Percentiles rank a stretch among this genome's conserved stretches.
Conservation (phyloP, 805 yeast species). For the Tetrapisispora phaffii region DNA sequence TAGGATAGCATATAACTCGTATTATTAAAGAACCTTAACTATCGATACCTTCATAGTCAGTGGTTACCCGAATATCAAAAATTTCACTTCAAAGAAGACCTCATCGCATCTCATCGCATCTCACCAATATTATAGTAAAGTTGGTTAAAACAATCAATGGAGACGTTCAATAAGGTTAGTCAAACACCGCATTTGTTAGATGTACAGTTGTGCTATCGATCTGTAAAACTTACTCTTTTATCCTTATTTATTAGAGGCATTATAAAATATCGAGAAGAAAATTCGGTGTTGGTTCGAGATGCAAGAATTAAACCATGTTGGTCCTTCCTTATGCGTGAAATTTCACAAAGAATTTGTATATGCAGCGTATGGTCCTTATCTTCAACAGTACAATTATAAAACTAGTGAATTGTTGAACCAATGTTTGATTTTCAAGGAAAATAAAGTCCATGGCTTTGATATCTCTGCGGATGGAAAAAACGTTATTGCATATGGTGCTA, state of each 20-base stretch:
- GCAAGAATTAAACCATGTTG: conserved; percentile 31
- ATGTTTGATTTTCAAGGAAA: conserved; percentile 47
- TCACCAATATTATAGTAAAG: no score
- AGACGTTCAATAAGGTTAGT: no score
- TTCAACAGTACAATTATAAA: conserved; percentile 44
- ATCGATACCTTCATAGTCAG: not conserved
- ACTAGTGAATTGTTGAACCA: conserved; percentile 31
- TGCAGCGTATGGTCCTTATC: conserved; percentile 64
- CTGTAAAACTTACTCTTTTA: no score
- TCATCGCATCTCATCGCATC: conserved; percentile 3
- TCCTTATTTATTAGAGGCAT: no score
- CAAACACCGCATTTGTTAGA: no score
- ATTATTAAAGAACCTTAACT: no score
- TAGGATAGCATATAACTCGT: no score
- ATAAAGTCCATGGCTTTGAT: conserved; percentile 75
- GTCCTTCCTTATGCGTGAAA: conserved; percentile 63
- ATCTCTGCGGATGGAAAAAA: conserved; percentile 28
- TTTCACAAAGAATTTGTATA: conserved; percentile 31
- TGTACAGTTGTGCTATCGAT: no score
- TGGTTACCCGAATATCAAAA: not conserved
- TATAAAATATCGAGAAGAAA: no score
- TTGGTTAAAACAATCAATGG: no score
- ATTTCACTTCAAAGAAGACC: not conserved
- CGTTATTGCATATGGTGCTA: conserved; percentile 53
- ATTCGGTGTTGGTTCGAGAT: conserved; percentile 4